These are phyloP conservation scores for Umbelopsis sp. DNA, from an alignment of 192 early-diverging fungal species.

Conservation along the genomic window DNA sequence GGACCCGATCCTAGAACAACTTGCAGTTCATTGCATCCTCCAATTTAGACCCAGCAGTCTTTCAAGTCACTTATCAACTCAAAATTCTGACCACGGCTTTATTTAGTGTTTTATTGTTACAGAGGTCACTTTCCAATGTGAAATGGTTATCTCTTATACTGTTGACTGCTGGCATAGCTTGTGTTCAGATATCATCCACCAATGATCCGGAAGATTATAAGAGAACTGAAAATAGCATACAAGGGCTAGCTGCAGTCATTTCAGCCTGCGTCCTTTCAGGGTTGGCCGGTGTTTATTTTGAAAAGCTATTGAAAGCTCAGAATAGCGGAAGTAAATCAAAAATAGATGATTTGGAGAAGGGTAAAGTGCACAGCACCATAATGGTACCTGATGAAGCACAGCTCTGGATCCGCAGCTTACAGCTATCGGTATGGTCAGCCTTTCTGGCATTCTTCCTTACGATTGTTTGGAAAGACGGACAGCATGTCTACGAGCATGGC, in stretches of 20 bases:
- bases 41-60: slow-evolving; percentile 89
- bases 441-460: slow-evolving; percentile 79
- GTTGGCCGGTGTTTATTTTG: slow-evolving; percentile 96
- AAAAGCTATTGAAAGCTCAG: slow-evolving; percentile 90
- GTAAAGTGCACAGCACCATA: background rate
- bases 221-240: slow-evolving; percentile 49
- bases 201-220: slow-evolving; percentile 17
- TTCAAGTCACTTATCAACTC: slow-evolving; percentile 97
- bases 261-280: slow-evolving; percentile 89
- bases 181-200: slow-evolving; percentile 75
- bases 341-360: slow-evolving; percentile 10
- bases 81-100: slow-evolving; percentile 97
- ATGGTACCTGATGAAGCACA: slow-evolving; percentile 49
- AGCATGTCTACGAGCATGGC: slow-evolving; percentile 67
- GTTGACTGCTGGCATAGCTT: slow-evolving; percentile 82
- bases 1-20: slow-evolving; percentile 66
- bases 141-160: slow-evolving; percentile 86
- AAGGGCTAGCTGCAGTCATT: slow-evolving; percentile 79
- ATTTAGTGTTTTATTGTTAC: slow-evolving; percentile 82
- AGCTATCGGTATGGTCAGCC: slow-evolving; percentile 81
- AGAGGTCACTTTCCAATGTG: slow-evolving; percentile 56
- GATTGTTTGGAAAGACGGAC: slow-evolving; percentile 77
- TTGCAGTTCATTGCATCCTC: slow-evolving; percentile 91
- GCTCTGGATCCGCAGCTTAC: slow-evolving; percentile 89
- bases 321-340: background rate